These are phyloP conservation scores for Tuber indicum DNA, from an alignment of 495 filamentous ascomycete genomes.

Conservation along the genomic window DNA sequence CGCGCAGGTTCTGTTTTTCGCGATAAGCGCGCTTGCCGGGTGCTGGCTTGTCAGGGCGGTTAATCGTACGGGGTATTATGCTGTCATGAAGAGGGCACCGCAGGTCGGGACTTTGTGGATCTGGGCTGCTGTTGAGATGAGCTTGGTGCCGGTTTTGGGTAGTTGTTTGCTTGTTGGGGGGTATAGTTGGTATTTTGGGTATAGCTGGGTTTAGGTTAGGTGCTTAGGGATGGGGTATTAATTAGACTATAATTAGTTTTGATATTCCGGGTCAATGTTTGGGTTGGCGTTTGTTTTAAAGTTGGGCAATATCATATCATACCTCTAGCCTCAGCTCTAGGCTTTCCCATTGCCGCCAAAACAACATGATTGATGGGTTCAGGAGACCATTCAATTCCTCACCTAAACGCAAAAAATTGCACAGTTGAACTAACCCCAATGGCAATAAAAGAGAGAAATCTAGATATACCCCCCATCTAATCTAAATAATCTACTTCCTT, in stretches of 20 bases:
- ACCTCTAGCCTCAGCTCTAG: too few relatives aligned
- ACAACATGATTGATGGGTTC: background rate
- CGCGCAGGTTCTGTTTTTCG: slow-evolving; percentile 58
- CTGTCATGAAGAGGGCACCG: slow-evolving; percentile 86
- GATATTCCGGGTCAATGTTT: background rate
- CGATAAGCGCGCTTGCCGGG: slow-evolving; percentile 53
- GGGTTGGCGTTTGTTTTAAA: background rate
- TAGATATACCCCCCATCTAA: slow-evolving; percentile 9
- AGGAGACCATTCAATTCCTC: background rate
- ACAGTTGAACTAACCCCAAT: background rate
- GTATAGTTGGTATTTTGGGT: slow-evolving; percentile 70
- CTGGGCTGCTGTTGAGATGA: slow-evolving; percentile 84
- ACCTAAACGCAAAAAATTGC: background rate
- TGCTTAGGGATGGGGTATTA: background rate
- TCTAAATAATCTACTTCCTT: slow-evolving; percentile 38
- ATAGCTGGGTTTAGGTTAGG: slow-evolving; percentile 44
- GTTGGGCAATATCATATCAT: background rate
- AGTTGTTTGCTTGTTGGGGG: slow-evolving; percentile 55
- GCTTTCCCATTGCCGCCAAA: background rate
- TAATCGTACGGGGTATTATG: slow-evolving; percentile 72
- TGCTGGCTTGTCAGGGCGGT: slow-evolving; percentile 73
- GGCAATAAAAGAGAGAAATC: background rate
- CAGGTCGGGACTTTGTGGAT: slow-evolving; percentile 88
- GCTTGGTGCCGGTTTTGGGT: slow-evolving; percentile 58
- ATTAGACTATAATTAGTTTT: background rate